These are phyloP conservation scores for Myrica gale DNA, from an alignment of 306 rosid genomes.

Conservation along the genomic window DNA sequence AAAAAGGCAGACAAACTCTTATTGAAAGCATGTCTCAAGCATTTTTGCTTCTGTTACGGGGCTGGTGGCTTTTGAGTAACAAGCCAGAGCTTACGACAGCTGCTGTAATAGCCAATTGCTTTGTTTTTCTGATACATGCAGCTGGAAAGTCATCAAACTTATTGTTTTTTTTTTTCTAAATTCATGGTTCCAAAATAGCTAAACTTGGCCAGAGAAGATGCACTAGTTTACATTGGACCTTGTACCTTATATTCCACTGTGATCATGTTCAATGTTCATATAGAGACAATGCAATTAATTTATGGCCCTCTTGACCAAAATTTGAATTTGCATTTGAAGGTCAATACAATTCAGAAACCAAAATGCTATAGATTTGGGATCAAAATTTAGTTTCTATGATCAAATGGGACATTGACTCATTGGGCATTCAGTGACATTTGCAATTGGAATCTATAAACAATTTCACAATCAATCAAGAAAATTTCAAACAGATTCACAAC, in stretches of 20 bases:
- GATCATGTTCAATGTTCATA: neutral
- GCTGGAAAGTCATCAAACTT: neutral
- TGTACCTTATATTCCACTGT: neutral
- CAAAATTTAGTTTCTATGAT: neutral
- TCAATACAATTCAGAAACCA: neutral
- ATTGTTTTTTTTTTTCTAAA: neutral
- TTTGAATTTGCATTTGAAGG: neutral
- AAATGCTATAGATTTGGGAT: neutral
- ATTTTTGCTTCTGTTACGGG: no score
- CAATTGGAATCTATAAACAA: no score
- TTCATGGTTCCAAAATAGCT: neutral
- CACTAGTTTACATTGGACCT: neutral
- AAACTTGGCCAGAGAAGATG: neutral
- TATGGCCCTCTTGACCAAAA: constrained; percentile 1
- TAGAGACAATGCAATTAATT: neutral
- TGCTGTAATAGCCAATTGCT: neutral
- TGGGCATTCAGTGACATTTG: neutral
- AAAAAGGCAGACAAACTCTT: no score
- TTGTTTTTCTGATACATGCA: neutral
- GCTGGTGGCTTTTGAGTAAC: no score
- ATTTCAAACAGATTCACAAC: no score
- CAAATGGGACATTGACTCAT: neutral
- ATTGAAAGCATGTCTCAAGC: no score
- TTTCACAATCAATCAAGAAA: no score
- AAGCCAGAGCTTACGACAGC: no score